Evolutionary conservation across 73 alveolate genomes (phyloP).

Genomic region (Loxodes magnus): DNA sequence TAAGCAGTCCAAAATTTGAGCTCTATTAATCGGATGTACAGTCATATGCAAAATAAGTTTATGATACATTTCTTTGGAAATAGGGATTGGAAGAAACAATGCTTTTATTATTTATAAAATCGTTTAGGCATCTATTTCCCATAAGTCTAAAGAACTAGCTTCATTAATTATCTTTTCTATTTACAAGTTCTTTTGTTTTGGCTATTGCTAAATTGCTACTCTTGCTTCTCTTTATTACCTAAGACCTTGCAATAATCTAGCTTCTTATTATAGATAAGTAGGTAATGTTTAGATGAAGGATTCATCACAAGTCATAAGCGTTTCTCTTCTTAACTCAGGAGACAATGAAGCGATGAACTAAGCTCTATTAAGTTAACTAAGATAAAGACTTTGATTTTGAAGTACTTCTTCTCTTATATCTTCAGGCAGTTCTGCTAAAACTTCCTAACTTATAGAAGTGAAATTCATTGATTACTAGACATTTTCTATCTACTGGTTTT

Average conservation of each 20-base stretch:
- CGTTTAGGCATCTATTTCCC: neutral
- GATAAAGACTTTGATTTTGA: neutral
- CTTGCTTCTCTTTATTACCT: neutral
- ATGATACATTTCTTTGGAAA: neutral
- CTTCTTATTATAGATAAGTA: neutral
- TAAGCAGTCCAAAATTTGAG: neutral
- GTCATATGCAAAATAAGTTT: too few species aligned
- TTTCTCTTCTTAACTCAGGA: constrained; percentile 1
- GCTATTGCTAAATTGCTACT: neutral
- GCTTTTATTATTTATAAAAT: neutral
- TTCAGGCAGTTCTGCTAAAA: neutral
- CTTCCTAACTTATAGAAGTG: neutral
- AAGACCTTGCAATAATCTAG: neutral
- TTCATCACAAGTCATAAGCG: neutral
- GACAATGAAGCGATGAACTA: neutral
- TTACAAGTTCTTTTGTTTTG: neutral
- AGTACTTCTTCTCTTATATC: neutral
- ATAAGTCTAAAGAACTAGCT: neutral
- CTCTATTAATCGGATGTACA: too few species aligned
- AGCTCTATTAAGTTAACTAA: neutral
- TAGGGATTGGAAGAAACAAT: neutral
- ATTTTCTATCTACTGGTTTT: too few species aligned
- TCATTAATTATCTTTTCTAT: neutral
- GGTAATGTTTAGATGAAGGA: neutral
- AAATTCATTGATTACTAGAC: too few species aligned